phyloP scores from a whole-genome alignment of 768 basidiomycete genomes.

The Scleroderma citrinum region DNA sequence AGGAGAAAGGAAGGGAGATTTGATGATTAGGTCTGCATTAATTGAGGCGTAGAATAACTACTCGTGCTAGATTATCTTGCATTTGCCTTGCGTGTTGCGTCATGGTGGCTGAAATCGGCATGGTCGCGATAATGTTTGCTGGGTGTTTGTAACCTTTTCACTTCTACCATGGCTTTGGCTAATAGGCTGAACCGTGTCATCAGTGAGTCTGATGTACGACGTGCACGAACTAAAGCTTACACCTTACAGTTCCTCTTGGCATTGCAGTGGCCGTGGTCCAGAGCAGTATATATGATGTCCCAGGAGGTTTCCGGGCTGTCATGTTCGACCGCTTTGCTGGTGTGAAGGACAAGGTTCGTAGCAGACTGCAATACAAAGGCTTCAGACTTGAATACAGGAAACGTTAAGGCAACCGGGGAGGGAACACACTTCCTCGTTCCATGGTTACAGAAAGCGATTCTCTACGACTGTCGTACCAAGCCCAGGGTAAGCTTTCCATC shows the following conservation, averaged over 20 bases:
- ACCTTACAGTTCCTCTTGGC: slow-evolving; percentile 31
- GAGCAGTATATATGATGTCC: slow-evolving; percentile 66
- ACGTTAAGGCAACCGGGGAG: slow-evolving; percentile 70
- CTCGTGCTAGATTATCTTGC: too few relatives aligned
- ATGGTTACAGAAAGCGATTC: slow-evolving; percentile 92
- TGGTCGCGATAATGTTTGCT: slow-evolving; percentile 16
- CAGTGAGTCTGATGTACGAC: slow-evolving; percentile 29
- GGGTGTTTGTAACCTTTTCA: slow-evolving; percentile 17
- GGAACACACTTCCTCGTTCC: slow-evolving; percentile 96
- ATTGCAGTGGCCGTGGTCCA: slow-evolving; percentile 37
- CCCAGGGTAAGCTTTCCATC: slow-evolving; percentile 59
- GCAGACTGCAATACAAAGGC: background rate
- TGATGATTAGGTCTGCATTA: slow-evolving; percentile 13
- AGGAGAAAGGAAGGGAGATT: slow-evolving; percentile 46
- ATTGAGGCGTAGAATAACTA: background rate
- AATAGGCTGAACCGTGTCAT: slow-evolving; percentile 44
- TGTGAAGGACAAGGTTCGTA: slow-evolving; percentile 68
- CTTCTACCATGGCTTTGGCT: slow-evolving; percentile 42
- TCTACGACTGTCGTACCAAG: slow-evolving; percentile 97
- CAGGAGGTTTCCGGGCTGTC: slow-evolving; percentile 89
- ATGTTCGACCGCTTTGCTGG: slow-evolving; percentile 98
- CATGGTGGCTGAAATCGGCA: background rate
- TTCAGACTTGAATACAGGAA: slow-evolving; percentile 1
- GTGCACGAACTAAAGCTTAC: slow-evolving; percentile 8
- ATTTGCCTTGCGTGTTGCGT: background rate